Evolutionary conservation across 768 basidiomycete species (phyloP), one percentile per base, ranked within the genome.

Genomic region (Tricholoma sp.): DNA sequence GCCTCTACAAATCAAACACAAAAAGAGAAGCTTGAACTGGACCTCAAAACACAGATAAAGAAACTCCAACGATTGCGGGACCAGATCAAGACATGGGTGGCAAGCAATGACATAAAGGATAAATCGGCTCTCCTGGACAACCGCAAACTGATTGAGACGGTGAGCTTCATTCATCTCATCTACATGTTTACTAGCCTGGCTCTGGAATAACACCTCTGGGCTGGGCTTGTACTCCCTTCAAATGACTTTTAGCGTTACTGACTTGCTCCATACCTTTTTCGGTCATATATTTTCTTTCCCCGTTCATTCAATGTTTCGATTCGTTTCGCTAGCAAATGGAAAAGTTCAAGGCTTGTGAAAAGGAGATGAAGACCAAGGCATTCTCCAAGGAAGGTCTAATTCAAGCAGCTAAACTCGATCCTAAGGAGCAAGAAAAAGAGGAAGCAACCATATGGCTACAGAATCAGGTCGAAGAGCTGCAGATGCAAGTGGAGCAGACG

Each of bases 321-420:
- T 57, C 57, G 9, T 47, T 57, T 55, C 57, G 58, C 55, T 72
- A 98, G 97, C 97, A 98, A 98, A 99, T 99, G 97, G 97, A 99
- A 78, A 95, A 94, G 70, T 99, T 99, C 84, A 99, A 99, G 67
- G 96, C 96, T 20, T 94, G 95, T 75, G 97, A 99, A 77, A 99
- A 98, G 78, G 97, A 99, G 75, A 98, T 98, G 96, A 99, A 99
- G 82, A 98, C 97, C 57, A 99, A 99, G 72, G 97, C 97, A 0
- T 99, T 98, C 74, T 98, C 95, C 17, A 99, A 98, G 68, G 97
- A 98, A 72, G 97, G 97, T 41, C 80, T 99, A 41, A 97, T 89
- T 58, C 92, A 94, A 58, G 92, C 94, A 10, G 83, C 92, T 36
- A 94, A 91, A 66, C 85, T 98, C 20, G 97, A 98, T 72, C 97